Evolutionary conservation across 1,284 basidiomycete species (phyloP), one percentile per base, ranked within the genome.

Genomic region (Cutaneotrichosporon dermatis): DNA sequence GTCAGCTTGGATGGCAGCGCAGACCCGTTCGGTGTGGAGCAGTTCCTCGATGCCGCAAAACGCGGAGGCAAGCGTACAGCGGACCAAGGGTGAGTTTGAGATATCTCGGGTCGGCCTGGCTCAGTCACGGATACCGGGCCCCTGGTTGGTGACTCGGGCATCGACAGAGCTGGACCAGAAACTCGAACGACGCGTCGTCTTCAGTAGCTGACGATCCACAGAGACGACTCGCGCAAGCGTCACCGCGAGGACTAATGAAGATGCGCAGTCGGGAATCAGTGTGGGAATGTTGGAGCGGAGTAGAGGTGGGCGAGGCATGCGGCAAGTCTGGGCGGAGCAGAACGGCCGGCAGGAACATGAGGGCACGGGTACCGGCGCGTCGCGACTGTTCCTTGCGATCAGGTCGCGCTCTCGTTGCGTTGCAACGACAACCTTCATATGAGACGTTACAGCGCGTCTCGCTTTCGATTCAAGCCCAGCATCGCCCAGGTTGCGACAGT

Each of bases 1-100:
- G 59, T 79, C 49, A 61, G 65, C 9, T 63, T 76, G 51, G 74
- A 75, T 60, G 72, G 72, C 2, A 59, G 62, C 4, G 59, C 85
- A 6, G 96, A 99, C 82, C 93, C 97, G n/a, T 99, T 99, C 74
- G 94, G 95, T 66, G 84, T 99, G 67, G 90, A 96, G 77, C 88
- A 96, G 76, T 99, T 99, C 82, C 83, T 99, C 80, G 91, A 97
- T 73, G 92, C 94, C 73, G 96, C 95, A 11, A 97, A 94, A 82
- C 87, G 88, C 16, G 94, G 93, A 5, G 88, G 86, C 74, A 97
- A 97, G 80, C 83, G 93, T 65, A 88, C 91, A 9, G 46, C 46
- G 4, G 75, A 73, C 42, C 62, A 64, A 25, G 58, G 59, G 67
- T 69, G 51, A 65, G 69, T 67, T 7, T 0, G 39, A 40, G 25